Percentiles rank a stretch among this genome's conserved stretches.
phyloP scores from a whole-genome alignment of 768 basidiomycete species.

The Hydnum rufescens region DNA sequence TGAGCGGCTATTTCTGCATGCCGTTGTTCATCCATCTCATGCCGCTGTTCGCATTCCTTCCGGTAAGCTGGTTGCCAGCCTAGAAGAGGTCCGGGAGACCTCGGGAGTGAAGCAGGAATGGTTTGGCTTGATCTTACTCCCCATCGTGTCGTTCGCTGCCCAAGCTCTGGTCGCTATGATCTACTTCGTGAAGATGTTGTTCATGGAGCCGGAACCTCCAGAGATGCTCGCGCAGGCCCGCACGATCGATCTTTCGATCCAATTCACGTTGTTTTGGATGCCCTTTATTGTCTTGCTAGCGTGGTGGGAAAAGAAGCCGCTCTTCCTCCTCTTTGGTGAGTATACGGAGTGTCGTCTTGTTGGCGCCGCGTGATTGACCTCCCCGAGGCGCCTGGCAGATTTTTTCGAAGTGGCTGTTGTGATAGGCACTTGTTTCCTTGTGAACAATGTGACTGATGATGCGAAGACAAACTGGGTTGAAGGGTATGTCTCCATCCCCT shows the following conservation, averaged over 20 bases:
- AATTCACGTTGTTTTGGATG: slow-evolving; percentile 65
- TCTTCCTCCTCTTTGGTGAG: slow-evolving; percentile 49
- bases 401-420: slow-evolving; percentile 23
- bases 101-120: slow-evolving; percentile 36
- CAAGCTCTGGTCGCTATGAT: slow-evolving; percentile 42
- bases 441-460: slow-evolving; percentile 65
- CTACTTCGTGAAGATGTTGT: slow-evolving; percentile 31
- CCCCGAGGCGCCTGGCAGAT: too few species aligned
- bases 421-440: slow-evolving; percentile 49
- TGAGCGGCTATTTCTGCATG: slow-evolving; percentile 15
- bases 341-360: too few species aligned
- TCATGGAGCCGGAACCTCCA: slow-evolving; percentile 26
- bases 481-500: too few species aligned
- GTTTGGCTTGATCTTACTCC: slow-evolving; percentile 56
- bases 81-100: slow-evolving; percentile 32
- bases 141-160: slow-evolving; percentile 52
- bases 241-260: slow-evolving; percentile 60
- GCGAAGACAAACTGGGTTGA: slow-evolving; percentile 66
- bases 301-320: slow-evolving; percentile 44
- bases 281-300: slow-evolving; percentile 46
- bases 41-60: too few species aligned
- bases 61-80: slow-evolving; percentile 45
- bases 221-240: slow-evolving; percentile 41
- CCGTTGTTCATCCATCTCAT: too few species aligned
- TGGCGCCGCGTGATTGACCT: too few species aligned